Conservation (phyloP, 2,329 filamentous ascomycete genomes). For the Beauveria bassiana region DNA sequence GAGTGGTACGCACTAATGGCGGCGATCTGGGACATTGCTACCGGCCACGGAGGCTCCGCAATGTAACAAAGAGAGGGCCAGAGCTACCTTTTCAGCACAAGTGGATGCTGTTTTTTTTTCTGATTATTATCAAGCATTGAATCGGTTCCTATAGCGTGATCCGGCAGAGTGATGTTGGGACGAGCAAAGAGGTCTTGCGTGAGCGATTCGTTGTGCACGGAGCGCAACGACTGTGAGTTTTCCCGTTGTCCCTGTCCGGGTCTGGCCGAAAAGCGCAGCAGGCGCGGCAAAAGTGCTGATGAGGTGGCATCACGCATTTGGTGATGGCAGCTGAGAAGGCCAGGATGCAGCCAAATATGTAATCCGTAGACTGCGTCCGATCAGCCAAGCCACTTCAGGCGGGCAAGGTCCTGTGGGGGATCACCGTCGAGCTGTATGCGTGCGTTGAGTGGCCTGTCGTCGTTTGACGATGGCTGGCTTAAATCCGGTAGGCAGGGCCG, state of each 20-base stretch:
- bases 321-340: neutral
- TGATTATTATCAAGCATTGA: neutral
- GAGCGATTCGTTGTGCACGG: neutral
- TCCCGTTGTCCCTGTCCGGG: neutral
- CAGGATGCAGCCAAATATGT: neutral
- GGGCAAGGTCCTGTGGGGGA: neutral
- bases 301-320: neutral
- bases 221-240: neutral
- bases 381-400: constrained; percentile 5
- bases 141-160: neutral
- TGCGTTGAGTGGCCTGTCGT: neutral
- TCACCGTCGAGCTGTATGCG: neutral
- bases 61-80: neutral
- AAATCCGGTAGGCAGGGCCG: neutral
- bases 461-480: neutral
- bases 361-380: neutral
- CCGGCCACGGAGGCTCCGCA: constrained; percentile 6
- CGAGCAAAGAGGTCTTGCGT: neutral
- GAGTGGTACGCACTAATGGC: neutral
- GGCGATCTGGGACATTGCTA: constrained; percentile 12
- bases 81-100: neutral
- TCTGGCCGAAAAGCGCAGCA: neutral
- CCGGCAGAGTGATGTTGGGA: constrained; percentile 5
- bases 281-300: neutral
- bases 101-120: neutral